A percentile compares a stretch with the other conserved stretches of the same genome.
Evolutionary conservation across 2,329 filamentous ascomycete genomes (phyloP).

Genomic region (Diatrype stigma): DNA sequence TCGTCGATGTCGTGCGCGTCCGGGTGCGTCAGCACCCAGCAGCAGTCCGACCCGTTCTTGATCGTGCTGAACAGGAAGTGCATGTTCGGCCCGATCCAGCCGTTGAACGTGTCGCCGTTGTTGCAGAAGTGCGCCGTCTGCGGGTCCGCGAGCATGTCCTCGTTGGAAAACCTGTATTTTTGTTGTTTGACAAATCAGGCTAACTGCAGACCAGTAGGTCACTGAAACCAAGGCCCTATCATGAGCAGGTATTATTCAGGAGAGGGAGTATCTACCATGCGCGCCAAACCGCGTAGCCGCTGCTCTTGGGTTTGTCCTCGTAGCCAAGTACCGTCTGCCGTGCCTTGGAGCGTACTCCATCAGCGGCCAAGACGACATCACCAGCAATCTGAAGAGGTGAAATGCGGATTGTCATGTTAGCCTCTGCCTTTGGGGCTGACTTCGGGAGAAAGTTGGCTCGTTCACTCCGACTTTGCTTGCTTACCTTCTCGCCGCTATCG

Average conservation of each 20-base stretch:
- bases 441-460: too few species aligned
- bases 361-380: conserved; percentile 50
- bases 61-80: conserved; percentile 56
- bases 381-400: conserved; percentile 33
- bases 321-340: conserved; percentile 47
- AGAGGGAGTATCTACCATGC: conserved; percentile 39
- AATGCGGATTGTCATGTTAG: conserved; percentile 13
- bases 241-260: too few species aligned
- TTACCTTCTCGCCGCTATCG: conserved; percentile 40
- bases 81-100: conserved; percentile 54
- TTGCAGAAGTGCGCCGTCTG: conserved; percentile 49
- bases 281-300: conserved; percentile 48
- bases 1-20: conserved; percentile 52
- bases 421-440: background rate
- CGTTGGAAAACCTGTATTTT: conserved; percentile 39
- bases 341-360: conserved; percentile 51
- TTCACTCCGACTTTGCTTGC: too few species aligned
- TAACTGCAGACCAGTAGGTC: background rate
- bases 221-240: background rate
- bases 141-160: conserved; percentile 48
- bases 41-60: conserved; percentile 51
- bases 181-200: background rate
- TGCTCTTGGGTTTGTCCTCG: conserved; percentile 47
- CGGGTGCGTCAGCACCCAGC: conserved; percentile 54
- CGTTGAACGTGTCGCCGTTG: conserved; percentile 56